phyloP scores from a whole-genome alignment of 192 early-diverging fungal species.

The Podila horticola region DNA sequence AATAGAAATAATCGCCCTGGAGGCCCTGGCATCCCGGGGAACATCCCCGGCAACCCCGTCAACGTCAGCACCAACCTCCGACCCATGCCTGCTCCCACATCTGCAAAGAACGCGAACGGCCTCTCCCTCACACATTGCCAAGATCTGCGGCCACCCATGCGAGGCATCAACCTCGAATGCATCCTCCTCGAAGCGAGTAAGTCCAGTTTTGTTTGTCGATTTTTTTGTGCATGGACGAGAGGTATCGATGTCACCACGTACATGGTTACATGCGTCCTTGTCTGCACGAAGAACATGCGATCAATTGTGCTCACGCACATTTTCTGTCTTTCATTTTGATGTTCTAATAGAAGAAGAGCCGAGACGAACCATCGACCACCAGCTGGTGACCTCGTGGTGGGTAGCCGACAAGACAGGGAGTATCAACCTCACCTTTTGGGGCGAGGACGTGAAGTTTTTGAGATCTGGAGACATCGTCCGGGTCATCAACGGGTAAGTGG shows the following conservation, averaged over 20 bases:
- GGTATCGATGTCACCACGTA: conserved; percentile 6
- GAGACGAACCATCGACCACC: conserved; percentile 58
- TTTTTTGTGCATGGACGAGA: not conserved
- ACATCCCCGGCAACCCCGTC: not conserved
- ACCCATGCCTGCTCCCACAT: conserved; percentile 4
- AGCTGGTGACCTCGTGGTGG: conserved; percentile 66
- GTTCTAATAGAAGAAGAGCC: conserved; percentile 42
- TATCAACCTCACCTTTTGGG: conserved; percentile 69
- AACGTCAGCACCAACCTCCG: not conserved
- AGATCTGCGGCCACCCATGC: conserved; percentile 67
- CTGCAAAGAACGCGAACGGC: conserved; percentile 20
- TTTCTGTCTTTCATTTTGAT: not conserved
- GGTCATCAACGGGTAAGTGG: conserved; percentile 56
- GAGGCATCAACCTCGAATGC: conserved; percentile 70
- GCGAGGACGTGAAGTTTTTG: conserved; percentile 58
- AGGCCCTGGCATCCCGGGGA: not conserved
- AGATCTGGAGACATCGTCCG: conserved; percentile 70
- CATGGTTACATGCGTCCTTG: not conserved
- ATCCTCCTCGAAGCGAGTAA: conserved; percentile 69
- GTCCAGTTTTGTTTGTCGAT: not conserved
- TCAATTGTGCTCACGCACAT: not conserved
- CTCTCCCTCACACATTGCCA: conserved; percentile 41
- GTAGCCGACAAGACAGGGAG: conserved; percentile 69
- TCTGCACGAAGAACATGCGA: no score
- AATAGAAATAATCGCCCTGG: not conserved